phyloP scores from a whole-genome alignment of 768 basidiomycete genomes.

The Daedaleopsis sinensis region DNA sequence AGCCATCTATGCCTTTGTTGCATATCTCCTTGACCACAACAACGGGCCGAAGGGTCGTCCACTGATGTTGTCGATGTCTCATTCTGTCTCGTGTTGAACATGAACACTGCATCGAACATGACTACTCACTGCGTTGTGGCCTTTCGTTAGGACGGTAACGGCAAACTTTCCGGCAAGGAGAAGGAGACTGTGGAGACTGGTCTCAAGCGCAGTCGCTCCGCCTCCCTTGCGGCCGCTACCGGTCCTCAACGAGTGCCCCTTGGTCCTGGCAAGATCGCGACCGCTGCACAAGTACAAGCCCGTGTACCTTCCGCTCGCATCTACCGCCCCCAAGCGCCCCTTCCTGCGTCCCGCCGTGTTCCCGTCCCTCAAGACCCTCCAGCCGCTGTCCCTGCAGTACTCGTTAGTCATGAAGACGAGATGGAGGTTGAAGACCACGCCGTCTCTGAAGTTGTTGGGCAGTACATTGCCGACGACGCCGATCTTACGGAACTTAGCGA shows the following conservation, averaged over 20 bases:
- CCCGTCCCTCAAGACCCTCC: conserved; percentile 32
- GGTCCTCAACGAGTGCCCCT: conserved; percentile 71
- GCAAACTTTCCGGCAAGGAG: conserved; percentile 57
- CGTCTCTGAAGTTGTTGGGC: conserved; percentile 46
- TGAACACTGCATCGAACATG: conserved; percentile 3
- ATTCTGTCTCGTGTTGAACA: background rate
- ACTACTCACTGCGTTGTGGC: conserved; percentile 19
- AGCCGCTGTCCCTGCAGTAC: conserved; percentile 20
- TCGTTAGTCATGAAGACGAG: conserved; percentile 35
- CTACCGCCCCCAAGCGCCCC: conserved; percentile 37
- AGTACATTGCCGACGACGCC: conserved; percentile 46
- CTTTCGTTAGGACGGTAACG: conserved; percentile 45
- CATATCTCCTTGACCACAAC: background rate
- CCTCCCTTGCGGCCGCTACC: conserved; percentile 65
- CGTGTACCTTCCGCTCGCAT: conserved; percentile 24
- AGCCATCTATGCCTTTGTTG: too few relatives aligned
- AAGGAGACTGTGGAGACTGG: conserved; percentile 62
- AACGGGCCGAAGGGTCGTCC: background rate
- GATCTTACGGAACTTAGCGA: conserved; percentile 35
- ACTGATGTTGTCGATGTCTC: background rate
- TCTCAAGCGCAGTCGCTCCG: conserved; percentile 60
- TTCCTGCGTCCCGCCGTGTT: conserved; percentile 42
- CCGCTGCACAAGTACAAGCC: conserved; percentile 17
- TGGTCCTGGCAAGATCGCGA: conserved; percentile 51
- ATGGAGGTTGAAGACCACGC: conserved; percentile 63